These are phyloP conservation scores for Tieghemostelium lacteum DNA, from an alignment of 78 protist genomes.

Conservation along the genomic window DNA sequence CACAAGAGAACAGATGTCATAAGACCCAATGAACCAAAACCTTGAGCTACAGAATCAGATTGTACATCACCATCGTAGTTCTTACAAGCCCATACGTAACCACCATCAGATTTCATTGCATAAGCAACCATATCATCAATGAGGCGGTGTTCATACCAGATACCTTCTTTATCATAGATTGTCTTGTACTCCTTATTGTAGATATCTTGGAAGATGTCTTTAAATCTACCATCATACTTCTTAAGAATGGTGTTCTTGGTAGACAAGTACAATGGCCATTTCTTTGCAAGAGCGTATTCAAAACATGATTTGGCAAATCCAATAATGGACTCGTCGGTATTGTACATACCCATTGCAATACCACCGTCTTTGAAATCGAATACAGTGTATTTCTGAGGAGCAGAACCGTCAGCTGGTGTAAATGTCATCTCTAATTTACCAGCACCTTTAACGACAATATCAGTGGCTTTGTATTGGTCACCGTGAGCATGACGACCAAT, in stretches of 20 bases:
- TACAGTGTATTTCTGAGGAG: conserved; percentile 55
- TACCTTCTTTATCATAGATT: conserved; percentile 77
- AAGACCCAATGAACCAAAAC: conserved; percentile 96
- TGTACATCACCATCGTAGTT: conserved; percentile 99
- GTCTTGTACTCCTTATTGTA: conserved; percentile 75
- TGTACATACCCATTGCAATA: conserved; percentile 96
- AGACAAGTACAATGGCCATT: conserved; percentile 87
- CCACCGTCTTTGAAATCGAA: conserved; percentile 88
- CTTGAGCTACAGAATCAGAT: conserved; percentile 95
- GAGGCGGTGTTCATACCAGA: conserved; percentile 95
- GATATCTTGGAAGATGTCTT: conserved; percentile 91
- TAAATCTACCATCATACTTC: conserved; percentile 95
- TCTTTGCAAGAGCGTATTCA: conserved; percentile 80
- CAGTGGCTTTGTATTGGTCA: conserved; percentile 95
- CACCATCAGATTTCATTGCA: conserved; percentile 89
- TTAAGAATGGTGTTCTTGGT: conserved; percentile 96
- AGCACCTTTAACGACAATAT: conserved; percentile 81
- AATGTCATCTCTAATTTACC: conserved; percentile 81
- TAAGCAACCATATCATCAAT: conserved; percentile 97
- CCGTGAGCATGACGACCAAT: conserved; percentile 96
- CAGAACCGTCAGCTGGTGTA: conserved; percentile 87
- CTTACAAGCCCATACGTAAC: conserved; percentile 98
- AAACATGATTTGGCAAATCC: conserved; percentile 92
- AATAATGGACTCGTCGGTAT: conserved; percentile 90
- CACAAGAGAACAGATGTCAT: conserved; percentile 95